Evolutionary conservation across 2,329 filamentous ascomycete species (phyloP).

Genomic region (Clonostachys byssicola): DNA sequence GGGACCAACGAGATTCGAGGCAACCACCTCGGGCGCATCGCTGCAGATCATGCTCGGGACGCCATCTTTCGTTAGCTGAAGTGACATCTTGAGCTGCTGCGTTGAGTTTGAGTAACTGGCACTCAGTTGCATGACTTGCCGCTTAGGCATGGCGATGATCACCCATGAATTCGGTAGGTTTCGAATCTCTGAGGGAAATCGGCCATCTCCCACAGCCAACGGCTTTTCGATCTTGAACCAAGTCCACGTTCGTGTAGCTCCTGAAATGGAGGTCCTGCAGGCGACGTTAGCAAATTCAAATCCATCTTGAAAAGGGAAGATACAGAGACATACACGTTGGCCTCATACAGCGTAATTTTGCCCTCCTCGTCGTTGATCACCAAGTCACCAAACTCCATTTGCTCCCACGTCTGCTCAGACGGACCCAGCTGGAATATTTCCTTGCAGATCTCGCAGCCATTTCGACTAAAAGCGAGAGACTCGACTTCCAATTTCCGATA

Average conservation of each 20-base stretch:
- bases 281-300: background rate
- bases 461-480: background rate
- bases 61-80: conserved; percentile 12
- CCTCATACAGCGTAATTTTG: background rate
- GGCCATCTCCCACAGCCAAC: background rate
- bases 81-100: conserved; percentile 6
- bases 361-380: background rate
- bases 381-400: background rate
- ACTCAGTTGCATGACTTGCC: background rate
- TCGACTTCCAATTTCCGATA: background rate
- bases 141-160: background rate
- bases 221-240: background rate
- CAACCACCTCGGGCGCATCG: conserved; percentile 4
- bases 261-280: background rate
- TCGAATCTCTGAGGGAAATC: background rate
- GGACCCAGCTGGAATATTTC: too few species aligned
- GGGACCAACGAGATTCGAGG: background rate
- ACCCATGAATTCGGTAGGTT: background rate
- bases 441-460: too few species aligned
- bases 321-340: background rate
- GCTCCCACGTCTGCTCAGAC: background rate
- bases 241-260: background rate
- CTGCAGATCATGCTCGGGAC: conserved; percentile 12
- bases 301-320: background rate
- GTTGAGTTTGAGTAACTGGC: background rate